Evolutionary conservation across 2,329 filamentous ascomycete genomes (phyloP).

Genomic region (Aureobasidium pullulans): DNA sequence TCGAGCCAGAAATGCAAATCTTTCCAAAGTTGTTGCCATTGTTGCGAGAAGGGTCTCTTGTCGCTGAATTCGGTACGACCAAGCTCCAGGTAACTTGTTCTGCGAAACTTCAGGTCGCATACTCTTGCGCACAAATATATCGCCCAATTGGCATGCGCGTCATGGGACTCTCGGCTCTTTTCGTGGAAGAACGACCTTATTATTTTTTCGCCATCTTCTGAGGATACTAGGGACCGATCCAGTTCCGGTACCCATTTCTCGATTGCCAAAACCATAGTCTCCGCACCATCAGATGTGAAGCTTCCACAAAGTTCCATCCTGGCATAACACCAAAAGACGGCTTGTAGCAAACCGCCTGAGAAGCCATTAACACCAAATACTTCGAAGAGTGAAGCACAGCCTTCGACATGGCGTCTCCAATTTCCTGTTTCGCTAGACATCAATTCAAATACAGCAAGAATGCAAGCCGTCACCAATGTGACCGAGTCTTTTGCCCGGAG

Average conservation of each 20-base stretch:
- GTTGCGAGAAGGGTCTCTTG: not conserved
- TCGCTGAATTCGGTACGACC: not conserved
- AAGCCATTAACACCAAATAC: conserved; percentile 5
- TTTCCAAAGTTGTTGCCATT: not conserved
- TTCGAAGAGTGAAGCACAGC: conserved; percentile 1
- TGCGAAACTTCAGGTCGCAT: conserved; percentile 3
- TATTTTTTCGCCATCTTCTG: not conserved
- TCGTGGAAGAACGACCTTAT: not conserved
- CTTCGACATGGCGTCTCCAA: conserved; percentile 8
- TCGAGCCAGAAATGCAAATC: conserved; percentile 1
- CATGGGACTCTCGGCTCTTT: not conserved
- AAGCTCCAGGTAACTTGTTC: not conserved
- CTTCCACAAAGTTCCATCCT: not conserved
- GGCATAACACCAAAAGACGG: not conserved
- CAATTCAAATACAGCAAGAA: conserved; percentile 1
- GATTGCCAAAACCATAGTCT: not conserved
- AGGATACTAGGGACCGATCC: not conserved
- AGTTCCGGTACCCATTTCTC: not conserved
- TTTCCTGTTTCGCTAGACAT: conserved; percentile 6
- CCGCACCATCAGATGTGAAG: not conserved
- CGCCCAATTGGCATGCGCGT: conserved; percentile 4
- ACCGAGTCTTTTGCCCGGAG: conserved; percentile 1
- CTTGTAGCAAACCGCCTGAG: not conserved
- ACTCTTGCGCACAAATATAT: not conserved
- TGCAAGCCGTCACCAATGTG: not conserved